Conservation (phyloP, 73 alveolate species). For the Loxodes magnus region DNA sequence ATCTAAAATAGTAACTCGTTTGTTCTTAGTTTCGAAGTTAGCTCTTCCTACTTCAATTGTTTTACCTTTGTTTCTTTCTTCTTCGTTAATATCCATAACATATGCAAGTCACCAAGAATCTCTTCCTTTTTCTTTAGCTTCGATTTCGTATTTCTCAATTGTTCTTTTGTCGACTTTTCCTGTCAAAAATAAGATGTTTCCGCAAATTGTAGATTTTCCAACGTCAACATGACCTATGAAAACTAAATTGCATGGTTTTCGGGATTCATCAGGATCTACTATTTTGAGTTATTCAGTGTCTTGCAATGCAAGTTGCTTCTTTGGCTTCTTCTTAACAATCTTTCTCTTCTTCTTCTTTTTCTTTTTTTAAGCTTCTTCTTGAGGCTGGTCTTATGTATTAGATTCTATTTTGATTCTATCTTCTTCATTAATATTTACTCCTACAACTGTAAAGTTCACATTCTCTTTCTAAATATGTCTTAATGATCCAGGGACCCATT, state of each 20-base stretch:
- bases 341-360: no score
- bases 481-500: no score
- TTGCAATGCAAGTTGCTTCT: no score
- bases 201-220: constrained; percentile 93
- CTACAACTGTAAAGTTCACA: no score
- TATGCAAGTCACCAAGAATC: constrained; percentile 94
- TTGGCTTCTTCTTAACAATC: no score
- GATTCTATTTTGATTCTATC: no score
- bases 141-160: constrained; percentile 82
- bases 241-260: constrained; percentile 66
- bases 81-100: constrained; percentile 91
- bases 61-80: constrained; percentile 92
- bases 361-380: no score
- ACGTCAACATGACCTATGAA: constrained; percentile 96
- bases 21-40: constrained; percentile 72
- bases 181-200: constrained; percentile 63
- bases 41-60: constrained; percentile 99
- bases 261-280: no score
- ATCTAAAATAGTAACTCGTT: constrained; percentile 78
- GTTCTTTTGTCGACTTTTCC: constrained; percentile 91
- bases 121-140: constrained; percentile 84
- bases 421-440: no score
- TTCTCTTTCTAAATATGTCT: no score
- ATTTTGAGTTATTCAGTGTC: no score
- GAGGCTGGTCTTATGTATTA: no score